These are phyloP conservation scores for Taphrina confusa DNA, from an alignment of 1,139 yeast species.

Conservation along the genomic window DNA sequence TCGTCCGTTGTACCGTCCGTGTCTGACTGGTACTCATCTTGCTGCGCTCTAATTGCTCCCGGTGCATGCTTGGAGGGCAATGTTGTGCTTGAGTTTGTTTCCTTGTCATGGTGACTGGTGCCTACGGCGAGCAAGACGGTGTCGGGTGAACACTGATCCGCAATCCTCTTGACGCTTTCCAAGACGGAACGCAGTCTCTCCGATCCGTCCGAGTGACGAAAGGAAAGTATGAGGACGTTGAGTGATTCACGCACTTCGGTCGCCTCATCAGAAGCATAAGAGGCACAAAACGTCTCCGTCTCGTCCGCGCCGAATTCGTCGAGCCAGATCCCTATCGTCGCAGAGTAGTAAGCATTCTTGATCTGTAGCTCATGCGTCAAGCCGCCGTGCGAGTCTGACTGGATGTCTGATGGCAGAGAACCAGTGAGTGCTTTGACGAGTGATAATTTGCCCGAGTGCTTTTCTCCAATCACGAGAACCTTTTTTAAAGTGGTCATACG, in stretches of 20 bases:
- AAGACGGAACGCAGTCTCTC: neutral
- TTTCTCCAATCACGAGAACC: constrained; percentile 23
- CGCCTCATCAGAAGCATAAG: constrained; percentile 36
- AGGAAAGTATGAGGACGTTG: constrained; percentile 34
- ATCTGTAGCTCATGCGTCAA: constrained; percentile 32
- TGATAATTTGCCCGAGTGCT: constrained; percentile 31
- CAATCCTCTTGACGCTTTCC: constrained; percentile 26
- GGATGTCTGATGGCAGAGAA: constrained; percentile 18
- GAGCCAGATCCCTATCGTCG: constrained; percentile 35
- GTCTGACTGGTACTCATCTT: neutral
- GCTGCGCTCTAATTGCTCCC: neutral
- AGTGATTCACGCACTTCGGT: constrained; percentile 31
- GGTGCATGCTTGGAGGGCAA: neutral
- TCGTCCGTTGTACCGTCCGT: neutral
- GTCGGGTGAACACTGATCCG: constrained; percentile 16
- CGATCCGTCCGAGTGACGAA: constrained; percentile 2
- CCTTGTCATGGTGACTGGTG: constrained; percentile 2
- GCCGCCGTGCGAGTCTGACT: constrained; percentile 35
- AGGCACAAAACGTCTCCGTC: constrained; percentile 1
- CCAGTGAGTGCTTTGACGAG: constrained; percentile 35
- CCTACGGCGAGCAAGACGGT: constrained; percentile 14
- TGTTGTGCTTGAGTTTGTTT: neutral
- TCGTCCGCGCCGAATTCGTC: constrained; percentile 31
- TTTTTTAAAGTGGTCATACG: constrained; percentile 16
- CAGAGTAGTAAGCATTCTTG: constrained; percentile 33